Evolutionary conservation across 179 eudicot genomes (phyloP), one percentile per base, ranked within the genome.

Genomic region (Vitellaria paradoxa): DNA sequence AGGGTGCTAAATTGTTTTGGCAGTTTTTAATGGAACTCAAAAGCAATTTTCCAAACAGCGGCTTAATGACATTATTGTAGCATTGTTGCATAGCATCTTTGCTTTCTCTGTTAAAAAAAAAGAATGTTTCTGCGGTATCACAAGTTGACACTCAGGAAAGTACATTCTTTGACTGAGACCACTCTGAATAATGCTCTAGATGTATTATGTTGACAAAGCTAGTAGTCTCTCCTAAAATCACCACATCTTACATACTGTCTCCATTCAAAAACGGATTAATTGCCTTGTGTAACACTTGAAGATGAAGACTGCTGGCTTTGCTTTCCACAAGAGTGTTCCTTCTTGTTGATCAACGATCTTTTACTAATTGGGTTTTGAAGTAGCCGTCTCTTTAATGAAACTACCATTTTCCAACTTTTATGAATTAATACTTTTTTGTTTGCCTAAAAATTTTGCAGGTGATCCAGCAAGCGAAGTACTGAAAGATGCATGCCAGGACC

Each of bases 401-500:
- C 9, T 40, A 6, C 17, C 21, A 18, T 40, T 55, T 5, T 40
- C 37, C 26, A 24, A 18, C 47, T 30, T 55, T 17, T 61, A 26
- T 6, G 55, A 8, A 0, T 17, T 37, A 17, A 26, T 11, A 18
- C 3, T 9, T 56, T 53, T 13, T 14, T 66, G 65, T 65, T 67
- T 37, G n/a, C 37, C 37, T 30, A 0, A 30, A 8, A 17, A 62
- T 72, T 68, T 75, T 75, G 56, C 84, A 94, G 98, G 97, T 71
- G 96, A 92, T 82, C 87, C 93, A 66, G 97, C 96, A 26, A 81
- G 77, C 42, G 96, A 92, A 76, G 97, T 92, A n/a, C 45, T 94
- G 84, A 93, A 89, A 78, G 97, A 91, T 83, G 82, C 89, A 46
- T 91, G 93, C 84, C 92, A 91, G 82, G 91, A 89, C 75, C 75